phyloP scores from a whole-genome alignment of 768 basidiomycete species.

The Clavaria fumosa region DNA sequence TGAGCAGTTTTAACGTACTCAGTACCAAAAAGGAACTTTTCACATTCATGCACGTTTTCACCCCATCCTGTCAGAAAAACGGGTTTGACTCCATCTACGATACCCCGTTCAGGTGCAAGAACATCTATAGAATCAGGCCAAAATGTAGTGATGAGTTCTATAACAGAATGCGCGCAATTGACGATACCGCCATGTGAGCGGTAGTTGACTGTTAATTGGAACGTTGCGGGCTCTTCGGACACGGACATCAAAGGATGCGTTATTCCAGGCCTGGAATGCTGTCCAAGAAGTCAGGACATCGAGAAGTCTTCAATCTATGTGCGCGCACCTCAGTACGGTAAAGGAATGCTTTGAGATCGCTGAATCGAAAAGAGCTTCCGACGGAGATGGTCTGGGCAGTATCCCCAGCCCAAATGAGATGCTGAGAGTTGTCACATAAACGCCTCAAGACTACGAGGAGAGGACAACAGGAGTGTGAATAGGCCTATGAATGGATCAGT shows the following conservation, averaged over 20 bases:
- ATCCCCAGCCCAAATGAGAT: slow-evolving; percentile 68
- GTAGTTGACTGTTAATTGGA: slow-evolving; percentile 51
- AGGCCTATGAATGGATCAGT: background rate
- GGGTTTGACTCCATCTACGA: slow-evolving; percentile 38
- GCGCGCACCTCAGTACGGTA: slow-evolving; percentile 42
- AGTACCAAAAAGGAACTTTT: slow-evolving; percentile 45
- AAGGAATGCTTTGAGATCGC: slow-evolving; percentile 54
- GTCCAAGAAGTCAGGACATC: no score
- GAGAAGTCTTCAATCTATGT: no score
- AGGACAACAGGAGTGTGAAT: background rate
- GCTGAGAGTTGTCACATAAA: slow-evolving; percentile 48
- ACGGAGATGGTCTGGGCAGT: slow-evolving; percentile 66
- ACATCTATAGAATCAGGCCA: slow-evolving; percentile 54
- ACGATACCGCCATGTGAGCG: slow-evolving; percentile 63
- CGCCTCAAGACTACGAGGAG: slow-evolving; percentile 44
- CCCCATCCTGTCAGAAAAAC: slow-evolving; percentile 40
- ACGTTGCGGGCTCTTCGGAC: slow-evolving; percentile 25
- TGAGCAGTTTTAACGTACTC: slow-evolving; percentile 24
- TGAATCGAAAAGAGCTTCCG: slow-evolving; percentile 58
- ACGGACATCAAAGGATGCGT: no score
- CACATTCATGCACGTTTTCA: slow-evolving; percentile 27
- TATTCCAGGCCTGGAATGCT: no score
- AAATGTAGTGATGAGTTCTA: slow-evolving; percentile 41
- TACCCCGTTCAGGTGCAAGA: slow-evolving; percentile 38
- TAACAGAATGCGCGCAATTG: slow-evolving; percentile 49